A percentile compares a stretch with the other conserved stretches of the same genome.
Conservation (phyloP, 208 protist genomes). For the Tritrichomonas musculus region DNA sequence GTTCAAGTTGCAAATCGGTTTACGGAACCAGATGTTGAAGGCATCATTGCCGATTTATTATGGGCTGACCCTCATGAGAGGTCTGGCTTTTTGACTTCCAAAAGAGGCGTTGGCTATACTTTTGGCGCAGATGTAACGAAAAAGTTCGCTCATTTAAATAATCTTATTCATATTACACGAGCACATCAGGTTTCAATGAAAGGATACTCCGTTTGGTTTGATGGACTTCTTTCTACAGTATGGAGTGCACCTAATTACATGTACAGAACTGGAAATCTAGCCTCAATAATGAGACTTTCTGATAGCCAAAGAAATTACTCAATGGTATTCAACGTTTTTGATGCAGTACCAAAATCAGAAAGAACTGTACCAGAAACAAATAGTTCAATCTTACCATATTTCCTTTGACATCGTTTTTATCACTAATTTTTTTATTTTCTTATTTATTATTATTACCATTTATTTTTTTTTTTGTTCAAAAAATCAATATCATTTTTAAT, state of each 20-base stretch:
- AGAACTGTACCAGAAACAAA: background rate
- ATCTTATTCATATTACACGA: conserved; percentile 72
- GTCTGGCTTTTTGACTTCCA: conserved; percentile 84
- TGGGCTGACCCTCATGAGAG: conserved; percentile 85
- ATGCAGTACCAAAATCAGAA: background rate
- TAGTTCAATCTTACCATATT: background rate
- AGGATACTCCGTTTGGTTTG: conserved; percentile 60
- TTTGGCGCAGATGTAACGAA: conserved; percentile 92
- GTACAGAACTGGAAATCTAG: conserved; percentile 57
- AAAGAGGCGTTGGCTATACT: conserved; percentile 94
- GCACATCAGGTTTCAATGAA: conserved; percentile 61
- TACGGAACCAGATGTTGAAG: conserved; percentile 92
- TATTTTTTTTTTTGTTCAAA: too few species aligned
- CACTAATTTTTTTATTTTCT: too few species aligned
- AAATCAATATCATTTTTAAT: too few species aligned
- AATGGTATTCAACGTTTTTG: background rate
- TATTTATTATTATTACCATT: too few species aligned
- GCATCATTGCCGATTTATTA: conserved; percentile 94
- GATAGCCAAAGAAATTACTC: background rate
- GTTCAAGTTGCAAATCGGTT: conserved; percentile 84
- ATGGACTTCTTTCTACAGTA: conserved; percentile 56
- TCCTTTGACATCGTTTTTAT: too few species aligned
- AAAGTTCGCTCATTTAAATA: conserved; percentile 83
- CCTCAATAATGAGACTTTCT: conserved; percentile 60
- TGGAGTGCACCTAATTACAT: conserved; percentile 62